Percentiles rank a stretch among this genome's conserved stretches.
These are phyloP conservation scores for Pleurostoma richardsiae DNA, from an alignment of 2,329 filamentous ascomycete genomes.

Conservation along the genomic window DNA sequence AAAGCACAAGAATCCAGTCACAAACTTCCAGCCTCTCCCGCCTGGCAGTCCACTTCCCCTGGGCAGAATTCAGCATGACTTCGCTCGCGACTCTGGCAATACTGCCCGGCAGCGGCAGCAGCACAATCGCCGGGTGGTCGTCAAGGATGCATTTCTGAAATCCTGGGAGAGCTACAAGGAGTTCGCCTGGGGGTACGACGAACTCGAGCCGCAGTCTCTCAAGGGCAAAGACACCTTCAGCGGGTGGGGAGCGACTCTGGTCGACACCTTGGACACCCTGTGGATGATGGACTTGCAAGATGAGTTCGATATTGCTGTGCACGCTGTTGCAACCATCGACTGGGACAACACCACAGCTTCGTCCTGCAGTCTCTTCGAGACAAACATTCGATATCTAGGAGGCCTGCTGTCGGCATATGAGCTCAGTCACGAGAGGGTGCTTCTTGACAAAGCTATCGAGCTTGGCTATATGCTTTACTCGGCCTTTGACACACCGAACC, in stretches of 20 bases:
- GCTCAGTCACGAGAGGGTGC: conserved; percentile 36
- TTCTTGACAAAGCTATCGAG: conserved; percentile 47
- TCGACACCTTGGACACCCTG: conserved; percentile 55
- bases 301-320: conserved; percentile 49
- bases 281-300: conserved; percentile 54
- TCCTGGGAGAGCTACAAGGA: conserved; percentile 48
- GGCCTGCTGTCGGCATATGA: conserved; percentile 49
- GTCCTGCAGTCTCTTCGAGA: conserved; percentile 57
- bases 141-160: conserved; percentile 34
- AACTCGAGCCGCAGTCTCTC: conserved; percentile 45
- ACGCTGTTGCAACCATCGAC: conserved; percentile 46
- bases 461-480: conserved; percentile 48
- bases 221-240: conserved; percentile 41
- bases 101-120: conserved; percentile 32
- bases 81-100: conserved; percentile 20
- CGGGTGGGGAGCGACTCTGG: conserved; percentile 53
- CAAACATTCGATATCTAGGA: conserved; percentile 51
- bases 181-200: conserved; percentile 52
- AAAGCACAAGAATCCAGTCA: conserved; percentile 12
- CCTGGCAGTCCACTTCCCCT: conserved; percentile 21
- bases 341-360: conserved; percentile 41
- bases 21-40: conserved; percentile 20
- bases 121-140: conserved; percentile 26
- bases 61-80: conserved; percentile 38
- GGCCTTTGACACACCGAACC: conserved; percentile 50